Evolutionary conservation across 2,329 filamentous ascomycete genomes (phyloP), one percentile per base, ranked within the genome.

Genomic region (Akanthomyces lecanii): DNA sequence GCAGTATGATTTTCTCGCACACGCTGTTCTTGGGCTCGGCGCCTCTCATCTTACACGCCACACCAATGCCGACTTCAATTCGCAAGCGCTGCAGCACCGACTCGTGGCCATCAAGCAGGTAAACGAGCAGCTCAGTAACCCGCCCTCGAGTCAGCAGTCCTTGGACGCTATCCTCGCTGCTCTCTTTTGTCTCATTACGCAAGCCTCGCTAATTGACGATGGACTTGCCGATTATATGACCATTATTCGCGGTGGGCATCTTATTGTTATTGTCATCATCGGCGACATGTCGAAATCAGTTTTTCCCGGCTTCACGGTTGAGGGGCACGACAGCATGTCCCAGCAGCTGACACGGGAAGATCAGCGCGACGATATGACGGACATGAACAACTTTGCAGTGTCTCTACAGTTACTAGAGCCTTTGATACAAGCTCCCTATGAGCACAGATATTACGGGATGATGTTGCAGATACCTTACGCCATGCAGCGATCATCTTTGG

Each of bases 181-280:
- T 5, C 66, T 75, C 28, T 63, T 77, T 33, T 73, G 75, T 3
- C 69, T 77, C 6, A 64, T 71, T 3, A 73, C 75, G 21, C 76
- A 77, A 60, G 71, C 75, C 2, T 71, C 69, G 0, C 72, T 75
- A 47, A 70, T 78, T 68, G 66, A 71, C 2, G 72, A 76, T 11
- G 73, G 75, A 54, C 76, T 78, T 72, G 66, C 65, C 23, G 75
- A 78, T 58, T 78, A 76, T 47, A 52, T 77, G 3, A 67, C 72
- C 54, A 75, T 76, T 69, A 67, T 71, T 8, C 69, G 74, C 30
- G 75, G 74, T 4, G 68, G 68, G 7, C 67, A 66, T 23, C 64
- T 72, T 2, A 66, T 73, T 14, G 65, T 66, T 3, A 64, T 64
- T 1, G 59, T 63, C 12, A 65, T 71, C 23, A 66, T 71, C 25